phyloP scores from a whole-genome alignment of 805 yeast genomes.

The Myxozyma lipomycoides region DNA sequence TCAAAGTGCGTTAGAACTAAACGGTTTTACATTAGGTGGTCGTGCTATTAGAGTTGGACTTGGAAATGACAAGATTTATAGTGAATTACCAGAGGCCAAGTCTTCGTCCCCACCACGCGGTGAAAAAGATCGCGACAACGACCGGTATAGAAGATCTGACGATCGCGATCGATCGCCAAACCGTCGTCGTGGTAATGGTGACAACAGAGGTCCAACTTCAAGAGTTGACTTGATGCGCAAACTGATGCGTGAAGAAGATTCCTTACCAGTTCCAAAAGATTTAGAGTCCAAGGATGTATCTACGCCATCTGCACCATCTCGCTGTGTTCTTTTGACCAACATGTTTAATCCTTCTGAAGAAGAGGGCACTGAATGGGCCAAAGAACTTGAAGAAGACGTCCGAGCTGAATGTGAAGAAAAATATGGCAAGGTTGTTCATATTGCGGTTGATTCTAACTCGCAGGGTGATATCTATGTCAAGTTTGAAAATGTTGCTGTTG shows the following conservation, averaged over 20 bases:
- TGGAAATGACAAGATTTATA: constrained; percentile 28
- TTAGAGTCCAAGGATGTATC: constrained; percentile 3
- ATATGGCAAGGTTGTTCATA: constrained; percentile 37
- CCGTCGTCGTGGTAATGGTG: constrained; percentile 12
- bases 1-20: constrained; percentile 32
- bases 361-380: constrained; percentile 35
- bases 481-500: constrained; percentile 30
- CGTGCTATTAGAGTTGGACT: constrained; percentile 33
- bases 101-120: background rate
- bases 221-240: constrained; percentile 35
- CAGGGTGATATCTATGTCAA: constrained; percentile 37
- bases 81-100: constrained; percentile 21
- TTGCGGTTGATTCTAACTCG: constrained; percentile 33
- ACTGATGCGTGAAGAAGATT: constrained; percentile 36
- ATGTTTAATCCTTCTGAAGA: constrained; percentile 37
- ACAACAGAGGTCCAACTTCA: constrained; percentile 28
- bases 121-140: background rate
- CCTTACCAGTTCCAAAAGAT: constrained; percentile 16
- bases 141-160: too few relatives aligned
- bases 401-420: constrained; percentile 38
- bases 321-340: constrained; percentile 34
- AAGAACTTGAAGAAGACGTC: constrained; percentile 39
- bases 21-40: constrained; percentile 34
- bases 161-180: constrained; percentile 4
- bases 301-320: constrained; percentile 21